These are phyloP conservation scores for Aspergillus sclerotioniger DNA, from an alignment of 495 filamentous ascomycete species.

Conservation along the genomic window DNA sequence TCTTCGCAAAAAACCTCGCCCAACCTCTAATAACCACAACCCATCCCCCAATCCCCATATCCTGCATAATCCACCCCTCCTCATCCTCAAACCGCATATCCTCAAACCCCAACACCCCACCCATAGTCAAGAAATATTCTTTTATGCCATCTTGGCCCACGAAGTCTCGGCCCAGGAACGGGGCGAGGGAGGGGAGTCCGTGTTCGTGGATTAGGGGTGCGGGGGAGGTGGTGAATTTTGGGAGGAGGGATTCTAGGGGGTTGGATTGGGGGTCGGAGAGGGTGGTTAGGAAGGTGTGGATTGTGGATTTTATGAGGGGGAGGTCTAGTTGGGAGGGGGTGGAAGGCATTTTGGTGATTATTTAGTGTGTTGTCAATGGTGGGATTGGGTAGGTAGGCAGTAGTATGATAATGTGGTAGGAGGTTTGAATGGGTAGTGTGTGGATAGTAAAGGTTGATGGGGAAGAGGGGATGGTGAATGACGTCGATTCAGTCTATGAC, in stretches of 20 bases:
- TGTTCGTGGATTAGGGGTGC: slow-evolving; percentile 51
- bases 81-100: slow-evolving; percentile 50
- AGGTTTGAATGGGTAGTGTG: not conserved
- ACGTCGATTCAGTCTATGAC: slow-evolving; percentile 4
- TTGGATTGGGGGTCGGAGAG: slow-evolving; percentile 27
- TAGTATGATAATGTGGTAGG: not conserved
- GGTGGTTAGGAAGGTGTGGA: slow-evolving; percentile 44
- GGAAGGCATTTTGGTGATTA: not conserved
- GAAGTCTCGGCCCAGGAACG: slow-evolving; percentile 59
- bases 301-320: slow-evolving; percentile 37
- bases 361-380: slow-evolving; percentile 3
- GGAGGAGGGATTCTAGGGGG: slow-evolving; percentile 22
- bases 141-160: slow-evolving; percentile 44
- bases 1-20: slow-evolving; percentile 50
- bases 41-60: slow-evolving; percentile 27
- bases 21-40: slow-evolving; percentile 50
- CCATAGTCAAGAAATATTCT: slow-evolving; percentile 49
- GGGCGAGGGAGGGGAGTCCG: slow-evolving; percentile 58
- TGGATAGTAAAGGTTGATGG: not conserved
- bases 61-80: slow-evolving; percentile 47
- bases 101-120: slow-evolving; percentile 38
- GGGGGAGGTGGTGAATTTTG: slow-evolving; percentile 21
- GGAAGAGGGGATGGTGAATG: slow-evolving; percentile 1
- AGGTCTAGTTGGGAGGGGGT: slow-evolving; percentile 21
- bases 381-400: not conserved